phyloP scores from a whole-genome alignment of 2,329 filamentous ascomycete species.

The Didymella pinodella region DNA sequence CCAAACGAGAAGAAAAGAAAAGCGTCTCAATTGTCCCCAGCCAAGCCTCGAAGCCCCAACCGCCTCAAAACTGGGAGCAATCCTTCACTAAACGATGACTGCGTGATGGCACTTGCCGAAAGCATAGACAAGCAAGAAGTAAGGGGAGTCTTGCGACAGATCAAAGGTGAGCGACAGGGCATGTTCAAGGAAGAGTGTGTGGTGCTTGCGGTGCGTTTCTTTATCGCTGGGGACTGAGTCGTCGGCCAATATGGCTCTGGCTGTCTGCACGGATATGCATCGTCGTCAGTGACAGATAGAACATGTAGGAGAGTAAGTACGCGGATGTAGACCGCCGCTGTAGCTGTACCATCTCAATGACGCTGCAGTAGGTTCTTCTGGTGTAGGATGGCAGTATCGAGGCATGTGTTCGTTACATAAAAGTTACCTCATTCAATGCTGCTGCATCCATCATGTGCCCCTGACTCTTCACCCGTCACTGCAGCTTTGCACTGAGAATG shows the following conservation, averaged over 20 bases:
- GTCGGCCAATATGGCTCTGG: too few relatives aligned
- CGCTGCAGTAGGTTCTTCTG: too few relatives aligned
- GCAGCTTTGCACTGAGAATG: neutral
- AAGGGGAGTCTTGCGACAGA: constrained; percentile 47
- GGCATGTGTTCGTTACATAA: too few relatives aligned
- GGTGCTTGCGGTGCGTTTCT: constrained; percentile 54
- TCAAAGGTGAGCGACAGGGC: constrained; percentile 50
- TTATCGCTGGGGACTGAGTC: constrained; percentile 10
- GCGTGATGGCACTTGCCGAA: constrained; percentile 48
- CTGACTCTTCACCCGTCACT: too few relatives aligned
- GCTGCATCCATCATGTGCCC: too few relatives aligned
- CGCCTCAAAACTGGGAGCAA: constrained; percentile 38
- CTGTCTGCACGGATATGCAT: too few relatives aligned
- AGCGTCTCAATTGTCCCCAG: neutral
- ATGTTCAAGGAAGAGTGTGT: constrained; percentile 53
- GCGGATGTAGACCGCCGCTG: too few relatives aligned
- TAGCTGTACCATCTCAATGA: too few relatives aligned
- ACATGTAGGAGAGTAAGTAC: too few relatives aligned
- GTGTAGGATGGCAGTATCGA: too few relatives aligned
- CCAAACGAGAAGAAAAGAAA: constrained; percentile 27
- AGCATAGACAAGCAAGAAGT: constrained; percentile 25
- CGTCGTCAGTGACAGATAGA: too few relatives aligned
- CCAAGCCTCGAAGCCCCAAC: constrained; percentile 20
- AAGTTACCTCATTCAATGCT: too few relatives aligned
- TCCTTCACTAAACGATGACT: constrained; percentile 44